A percentile compares a stretch with the other conserved stretches of the same genome.
Evolutionary conservation across 73 alveolate species (phyloP).

Genomic region (Uronychia setigera): DNA sequence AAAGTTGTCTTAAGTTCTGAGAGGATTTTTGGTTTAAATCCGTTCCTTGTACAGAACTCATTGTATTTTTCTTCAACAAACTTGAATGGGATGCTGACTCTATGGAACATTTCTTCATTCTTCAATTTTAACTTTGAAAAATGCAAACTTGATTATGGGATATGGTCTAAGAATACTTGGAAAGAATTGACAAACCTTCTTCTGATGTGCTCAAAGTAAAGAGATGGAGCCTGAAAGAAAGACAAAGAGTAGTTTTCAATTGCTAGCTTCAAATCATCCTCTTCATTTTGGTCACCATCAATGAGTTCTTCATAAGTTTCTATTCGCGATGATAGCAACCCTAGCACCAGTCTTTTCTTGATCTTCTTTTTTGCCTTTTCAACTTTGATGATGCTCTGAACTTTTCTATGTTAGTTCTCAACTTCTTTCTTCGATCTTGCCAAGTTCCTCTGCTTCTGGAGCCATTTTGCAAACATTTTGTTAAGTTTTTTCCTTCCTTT

Average conservation of each 20-base stretch:
- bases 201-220: conserved; percentile 10
- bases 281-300: not conserved
- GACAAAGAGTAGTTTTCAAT: not conserved
- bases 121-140: conserved; percentile 11
- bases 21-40: conserved; percentile 7
- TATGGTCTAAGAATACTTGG: not conserved
- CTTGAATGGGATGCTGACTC: not conserved
- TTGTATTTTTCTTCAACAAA: not conserved
- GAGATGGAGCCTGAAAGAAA: conserved; percentile 28
- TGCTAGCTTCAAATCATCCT: not conserved
- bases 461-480: not conserved
- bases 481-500: not conserved
- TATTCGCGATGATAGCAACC: conserved; percentile 6
- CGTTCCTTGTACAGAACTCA: conserved; percentile 28
- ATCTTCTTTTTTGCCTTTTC: conserved; percentile 1
- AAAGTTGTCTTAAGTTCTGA: not conserved
- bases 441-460: conserved; percentile 1
- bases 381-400: not conserved
- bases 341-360: conserved; percentile 1
- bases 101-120: not conserved
- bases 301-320: not conserved
- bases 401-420: not conserved
- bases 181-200: conserved; percentile 20
- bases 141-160: conserved; percentile 6
- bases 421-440: conserved; percentile 17